phyloP scores from a whole-genome alignment of 1,284 basidiomycete species.

The Fistulinella cinereoalba region DNA sequence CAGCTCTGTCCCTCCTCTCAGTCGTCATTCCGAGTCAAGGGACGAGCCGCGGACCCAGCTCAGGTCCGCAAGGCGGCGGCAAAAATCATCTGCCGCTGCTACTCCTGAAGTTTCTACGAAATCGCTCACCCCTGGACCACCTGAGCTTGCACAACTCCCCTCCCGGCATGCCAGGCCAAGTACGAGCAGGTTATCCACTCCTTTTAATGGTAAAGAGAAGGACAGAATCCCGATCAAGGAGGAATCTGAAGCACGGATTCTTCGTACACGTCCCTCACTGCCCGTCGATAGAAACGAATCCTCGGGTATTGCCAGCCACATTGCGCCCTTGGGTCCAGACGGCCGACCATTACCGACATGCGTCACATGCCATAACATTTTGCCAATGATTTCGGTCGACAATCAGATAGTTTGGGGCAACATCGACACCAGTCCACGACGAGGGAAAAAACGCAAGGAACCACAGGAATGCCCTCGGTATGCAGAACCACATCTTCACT shows the following conservation, averaged over 20 bases:
- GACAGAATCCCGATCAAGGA: slow-evolving; percentile 46
- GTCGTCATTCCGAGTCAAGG: slow-evolving; percentile 17
- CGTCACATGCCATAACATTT: slow-evolving; percentile 60
- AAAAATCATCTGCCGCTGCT: slow-evolving; percentile 43
- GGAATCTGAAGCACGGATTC: slow-evolving; percentile 46
- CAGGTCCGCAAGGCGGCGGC: slow-evolving; percentile 51
- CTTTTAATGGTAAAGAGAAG: slow-evolving; percentile 34
- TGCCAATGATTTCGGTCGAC: slow-evolving; percentile 72
- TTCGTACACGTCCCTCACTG: slow-evolving; percentile 45
- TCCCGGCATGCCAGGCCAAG: slow-evolving; percentile 21
- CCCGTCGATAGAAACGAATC: slow-evolving; percentile 36
- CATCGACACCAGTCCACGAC: slow-evolving; percentile 41
- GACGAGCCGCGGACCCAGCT: slow-evolving; percentile 36
- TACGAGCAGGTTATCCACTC: slow-evolving; percentile 31
- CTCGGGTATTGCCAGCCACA: slow-evolving; percentile 37
- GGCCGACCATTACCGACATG: slow-evolving; percentile 61
- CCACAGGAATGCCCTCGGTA: slow-evolving; percentile 73
- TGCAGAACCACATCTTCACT: slow-evolving; percentile 28
- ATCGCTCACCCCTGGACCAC: slow-evolving; percentile 24
- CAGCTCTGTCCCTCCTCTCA: slow-evolving; percentile 29
- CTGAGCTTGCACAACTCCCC: slow-evolving; percentile 19
- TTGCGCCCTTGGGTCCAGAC: slow-evolving; percentile 48
- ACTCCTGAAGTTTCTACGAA: slow-evolving; percentile 24
- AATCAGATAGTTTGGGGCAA: slow-evolving; percentile 69
- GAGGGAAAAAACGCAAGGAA: slow-evolving; percentile 54